Evolutionary conservation across 1,139 yeast species (phyloP).

Genomic region (Yamadazyma sp.): DNA sequence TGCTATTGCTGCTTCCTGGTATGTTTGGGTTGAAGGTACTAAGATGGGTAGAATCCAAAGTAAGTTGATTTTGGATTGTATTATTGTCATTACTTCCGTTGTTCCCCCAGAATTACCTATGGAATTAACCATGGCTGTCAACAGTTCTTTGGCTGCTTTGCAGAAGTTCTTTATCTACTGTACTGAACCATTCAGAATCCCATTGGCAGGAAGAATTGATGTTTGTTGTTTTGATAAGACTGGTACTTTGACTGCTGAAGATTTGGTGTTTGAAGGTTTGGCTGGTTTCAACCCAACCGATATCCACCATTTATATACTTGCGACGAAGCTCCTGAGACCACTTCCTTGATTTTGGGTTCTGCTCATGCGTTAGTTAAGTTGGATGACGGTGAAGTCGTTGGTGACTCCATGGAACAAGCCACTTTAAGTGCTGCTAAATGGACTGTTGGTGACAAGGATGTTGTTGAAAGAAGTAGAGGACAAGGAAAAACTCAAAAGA

Average conservation of each 20-base stretch:
- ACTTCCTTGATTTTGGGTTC: slow-evolving; percentile 83
- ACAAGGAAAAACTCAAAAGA: slow-evolving; percentile 48
- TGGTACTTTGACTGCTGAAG: slow-evolving; percentile 97
- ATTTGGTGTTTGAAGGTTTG: slow-evolving; percentile 91
- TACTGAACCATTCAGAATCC: slow-evolving; percentile 98
- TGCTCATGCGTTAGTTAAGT: slow-evolving; percentile 90
- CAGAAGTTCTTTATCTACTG: slow-evolving; percentile 89
- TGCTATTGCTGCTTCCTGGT: slow-evolving; percentile 96
- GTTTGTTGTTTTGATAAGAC: slow-evolving; percentile 98
- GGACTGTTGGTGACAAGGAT: slow-evolving; percentile 81
- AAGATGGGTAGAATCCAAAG: slow-evolving; percentile 94
- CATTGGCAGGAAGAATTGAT: slow-evolving; percentile 96
- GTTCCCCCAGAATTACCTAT: slow-evolving; percentile 99
- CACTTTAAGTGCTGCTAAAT: slow-evolving; percentile 81
- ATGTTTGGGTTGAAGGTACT: slow-evolving; percentile 98
- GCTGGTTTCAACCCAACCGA: slow-evolving; percentile 71
- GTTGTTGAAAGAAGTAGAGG: slow-evolving; percentile 46
- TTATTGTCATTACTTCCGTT: slow-evolving; percentile 91
- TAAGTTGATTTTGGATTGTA: slow-evolving; percentile 91
- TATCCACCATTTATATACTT: slow-evolving; percentile 56
- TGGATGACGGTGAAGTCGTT: slow-evolving; percentile 95
- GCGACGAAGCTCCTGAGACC: slow-evolving; percentile 60
- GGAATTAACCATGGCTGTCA: slow-evolving; percentile 98
- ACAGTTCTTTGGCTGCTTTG: slow-evolving; percentile 82
- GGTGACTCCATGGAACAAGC: slow-evolving; percentile 99